Conservation (phyloP, 257 asterid species). For the Lithospermum erythrorhizon region DNA sequence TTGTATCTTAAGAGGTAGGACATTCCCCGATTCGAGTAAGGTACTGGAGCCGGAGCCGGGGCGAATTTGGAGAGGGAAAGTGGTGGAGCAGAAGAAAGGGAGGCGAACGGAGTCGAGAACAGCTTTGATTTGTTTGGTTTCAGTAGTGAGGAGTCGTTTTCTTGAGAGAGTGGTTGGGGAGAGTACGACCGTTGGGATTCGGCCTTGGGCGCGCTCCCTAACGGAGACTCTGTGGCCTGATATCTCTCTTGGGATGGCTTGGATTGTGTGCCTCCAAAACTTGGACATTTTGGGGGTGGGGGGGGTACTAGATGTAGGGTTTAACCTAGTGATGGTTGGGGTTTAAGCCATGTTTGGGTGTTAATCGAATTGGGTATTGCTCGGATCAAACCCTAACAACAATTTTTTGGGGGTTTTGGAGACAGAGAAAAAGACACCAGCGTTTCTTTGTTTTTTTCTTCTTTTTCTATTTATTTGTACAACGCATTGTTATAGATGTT, state of each 20-base stretch:
- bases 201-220: constrained; percentile 78
- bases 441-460: no score
- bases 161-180: constrained; percentile 53
- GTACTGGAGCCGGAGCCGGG: constrained; percentile 87
- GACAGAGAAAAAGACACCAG: no score
- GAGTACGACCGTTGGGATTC: constrained; percentile 79
- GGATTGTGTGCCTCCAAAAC: constrained; percentile 90
- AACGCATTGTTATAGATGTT: no score
- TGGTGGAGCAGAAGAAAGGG: constrained; percentile 67
- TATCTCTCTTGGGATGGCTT: constrained; percentile 75
- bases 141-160: constrained; percentile 42
- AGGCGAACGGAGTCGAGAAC: constrained; percentile 48
- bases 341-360: no score
- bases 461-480: no score
- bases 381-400: no score
- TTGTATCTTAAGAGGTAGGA: constrained; percentile 79
- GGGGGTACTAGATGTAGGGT: no score
- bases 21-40: constrained; percentile 59
- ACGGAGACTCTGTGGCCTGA: constrained; percentile 60
- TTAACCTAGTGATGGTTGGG: no score
- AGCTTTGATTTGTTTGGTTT: constrained; percentile 73
- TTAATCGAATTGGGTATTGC: no score
- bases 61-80: constrained; percentile 86
- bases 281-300: no score
- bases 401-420: no score